Base-by-base conservation (phyloP, 805 yeast species). In the Cyberlindnera nakhonratchasimensis region DNA sequence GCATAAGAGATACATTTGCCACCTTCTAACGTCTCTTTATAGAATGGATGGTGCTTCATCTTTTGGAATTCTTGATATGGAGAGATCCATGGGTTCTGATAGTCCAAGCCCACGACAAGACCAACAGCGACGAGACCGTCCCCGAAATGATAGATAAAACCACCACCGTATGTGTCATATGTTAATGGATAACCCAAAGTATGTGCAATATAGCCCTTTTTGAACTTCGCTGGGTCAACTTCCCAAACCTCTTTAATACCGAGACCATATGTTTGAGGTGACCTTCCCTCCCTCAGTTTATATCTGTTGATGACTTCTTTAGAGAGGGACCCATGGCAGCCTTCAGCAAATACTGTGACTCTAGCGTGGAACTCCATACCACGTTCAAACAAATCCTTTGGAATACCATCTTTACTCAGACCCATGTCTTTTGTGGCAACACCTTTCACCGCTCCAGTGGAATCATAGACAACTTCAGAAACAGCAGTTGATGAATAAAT, bases 211-310 rank as follows among this genome's bases (percentile, higher is more conserved):
- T 69, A 78, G 1, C 99, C 99, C 51, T 75, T 74, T 43, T 79
- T 74, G 68, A 86, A 91, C 48, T 86, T 85, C 37, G 79, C 86
- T 9, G 91, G 88, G 19, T 75, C 72, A 12, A 93, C 95, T 62
- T 91, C 89, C 99, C 99, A 93, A 6, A 93, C 91, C 65, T 93
- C 99, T 62, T 93, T 93, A 45, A 93, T 75, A 29, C 99, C 99
- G 19, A 93, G 63, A 11, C 99, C 99, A 64, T 93, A 93, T 0
- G 98, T 89, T 67, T 93, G 99, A 16, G 81, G 81, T 39, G 77
- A 72, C 39, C 73, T 70, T 24, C 77, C 75, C 37, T 74, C 71
- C 44, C 97, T 77, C 46, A 93, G 67, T 32, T 80, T 71, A 64
- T 66, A 91, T 54, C 81, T 78, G 40, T 73, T 67, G 40, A 91